A percentile compares a stretch with the other conserved stretches of the same genome.
Conservation (phyloP, 2,329 filamentous ascomycete genomes). For the Fusarium sp. region DNA sequence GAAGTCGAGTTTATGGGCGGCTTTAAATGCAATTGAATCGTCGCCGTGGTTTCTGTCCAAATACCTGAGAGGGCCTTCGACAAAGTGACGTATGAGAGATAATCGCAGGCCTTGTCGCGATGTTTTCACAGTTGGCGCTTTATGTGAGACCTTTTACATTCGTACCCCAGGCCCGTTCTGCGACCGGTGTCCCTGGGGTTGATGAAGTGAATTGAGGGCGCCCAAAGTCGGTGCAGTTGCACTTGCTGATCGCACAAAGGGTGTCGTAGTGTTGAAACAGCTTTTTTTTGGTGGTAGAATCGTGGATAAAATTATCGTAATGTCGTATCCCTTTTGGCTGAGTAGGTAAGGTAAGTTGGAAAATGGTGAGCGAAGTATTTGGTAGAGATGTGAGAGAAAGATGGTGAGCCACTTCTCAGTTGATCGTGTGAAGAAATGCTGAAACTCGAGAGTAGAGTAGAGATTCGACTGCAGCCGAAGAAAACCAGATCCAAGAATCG, state of each 20-base stretch:
- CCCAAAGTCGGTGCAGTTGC: slow-evolving; percentile 23
- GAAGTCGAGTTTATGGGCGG: slow-evolving; percentile 3
- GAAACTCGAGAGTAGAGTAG: background rate
- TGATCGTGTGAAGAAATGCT: slow-evolving; percentile 2
- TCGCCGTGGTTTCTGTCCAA: slow-evolving; percentile 6
- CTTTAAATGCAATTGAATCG: slow-evolving; percentile 23
- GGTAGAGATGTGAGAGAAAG: background rate
- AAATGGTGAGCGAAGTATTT: background rate
- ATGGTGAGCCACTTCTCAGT: background rate
- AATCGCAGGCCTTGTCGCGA: slow-evolving; percentile 16
- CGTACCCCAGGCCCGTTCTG: slow-evolving; percentile 48
- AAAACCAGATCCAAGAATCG: slow-evolving; percentile 9
- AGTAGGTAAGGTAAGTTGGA: slow-evolving; percentile 6
- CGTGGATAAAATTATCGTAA: slow-evolving; percentile 9
- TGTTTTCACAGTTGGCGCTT: slow-evolving; percentile 28
- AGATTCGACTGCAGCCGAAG: background rate
- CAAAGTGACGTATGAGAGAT: slow-evolving; percentile 2
- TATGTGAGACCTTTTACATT: slow-evolving; percentile 38
- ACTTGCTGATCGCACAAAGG: slow-evolving; percentile 1
- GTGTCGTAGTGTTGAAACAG: background rate
- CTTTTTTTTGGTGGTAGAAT: background rate
- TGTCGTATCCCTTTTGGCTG: slow-evolving; percentile 4
- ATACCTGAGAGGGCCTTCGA: slow-evolving; percentile 4
- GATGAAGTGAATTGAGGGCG: slow-evolving; percentile 25
- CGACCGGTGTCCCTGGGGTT: slow-evolving; percentile 47